These are phyloP conservation scores for Clavispora vitiphila DNA, from an alignment of 805 yeast species.

Conservation along the genomic window DNA sequence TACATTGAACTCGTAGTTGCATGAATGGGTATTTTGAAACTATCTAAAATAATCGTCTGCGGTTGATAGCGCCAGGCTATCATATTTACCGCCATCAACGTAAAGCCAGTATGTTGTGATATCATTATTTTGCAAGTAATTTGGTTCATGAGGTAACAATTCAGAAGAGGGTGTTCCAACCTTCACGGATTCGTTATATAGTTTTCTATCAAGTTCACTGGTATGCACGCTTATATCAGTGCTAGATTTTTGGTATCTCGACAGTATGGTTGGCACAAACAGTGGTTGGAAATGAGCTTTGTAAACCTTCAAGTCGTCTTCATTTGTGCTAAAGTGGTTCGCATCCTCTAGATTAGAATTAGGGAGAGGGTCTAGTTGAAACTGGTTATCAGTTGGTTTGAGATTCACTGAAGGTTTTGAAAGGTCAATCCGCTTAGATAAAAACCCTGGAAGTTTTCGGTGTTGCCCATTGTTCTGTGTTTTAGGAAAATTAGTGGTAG, in stretches of 20 bases:
- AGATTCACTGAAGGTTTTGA: too few relatives aligned
- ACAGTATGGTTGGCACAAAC: not conserved
- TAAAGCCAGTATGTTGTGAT: slow-evolving; percentile 2
- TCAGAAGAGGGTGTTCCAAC: not conserved
- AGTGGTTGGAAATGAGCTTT: not conserved
- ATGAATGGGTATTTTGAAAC: not conserved
- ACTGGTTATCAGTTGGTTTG: too few relatives aligned
- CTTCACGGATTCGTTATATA: not conserved
- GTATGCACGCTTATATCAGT: not conserved
- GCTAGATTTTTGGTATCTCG: not conserved
- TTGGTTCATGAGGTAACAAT: slow-evolving; percentile 7
- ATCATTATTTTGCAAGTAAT: slow-evolving; percentile 6
- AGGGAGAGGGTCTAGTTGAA: too few relatives aligned
- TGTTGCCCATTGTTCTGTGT: too few relatives aligned
- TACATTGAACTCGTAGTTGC: too few relatives aligned
- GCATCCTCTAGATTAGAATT: not conserved
- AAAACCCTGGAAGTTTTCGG: not conserved
- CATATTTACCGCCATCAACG: not conserved
- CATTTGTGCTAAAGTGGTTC: not conserved
- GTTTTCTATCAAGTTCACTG: not conserved
- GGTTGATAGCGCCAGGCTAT: not conserved
- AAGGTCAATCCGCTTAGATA: not conserved
- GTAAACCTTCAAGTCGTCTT: not conserved
- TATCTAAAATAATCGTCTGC: not conserved
- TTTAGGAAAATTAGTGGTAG: not conserved